These are phyloP conservation scores for Coemansia sp. DNA, from an alignment of 192 early-diverging fungal genomes.

Conservation along the genomic window DNA sequence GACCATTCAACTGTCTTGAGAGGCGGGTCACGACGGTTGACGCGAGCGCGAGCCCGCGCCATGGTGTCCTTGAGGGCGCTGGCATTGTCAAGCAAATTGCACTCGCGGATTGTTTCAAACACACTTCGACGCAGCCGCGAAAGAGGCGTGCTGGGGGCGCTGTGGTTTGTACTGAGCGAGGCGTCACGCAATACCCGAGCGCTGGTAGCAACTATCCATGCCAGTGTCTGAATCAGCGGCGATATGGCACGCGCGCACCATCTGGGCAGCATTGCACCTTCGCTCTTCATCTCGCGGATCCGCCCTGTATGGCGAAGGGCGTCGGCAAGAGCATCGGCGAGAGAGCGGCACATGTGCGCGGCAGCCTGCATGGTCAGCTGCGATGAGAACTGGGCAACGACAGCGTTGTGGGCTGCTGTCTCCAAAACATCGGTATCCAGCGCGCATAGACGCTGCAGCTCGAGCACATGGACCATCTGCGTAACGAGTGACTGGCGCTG, in stretches of 20 bases:
- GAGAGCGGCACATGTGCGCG: conserved; percentile 8
- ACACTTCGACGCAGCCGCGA: conserved; percentile 13
- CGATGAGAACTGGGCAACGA: conserved; percentile 20
- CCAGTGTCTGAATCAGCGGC: conserved; percentile 9
- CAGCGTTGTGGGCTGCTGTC: conserved; percentile 4
- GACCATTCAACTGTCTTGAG: conserved; percentile 4
- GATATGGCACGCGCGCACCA: conserved; percentile 11
- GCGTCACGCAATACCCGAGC: conserved; percentile 23
- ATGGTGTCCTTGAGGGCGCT: background rate
- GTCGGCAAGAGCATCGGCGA: conserved; percentile 5
- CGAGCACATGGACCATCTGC: conserved; percentile 30
- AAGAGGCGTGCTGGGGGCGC: conserved; percentile 3
- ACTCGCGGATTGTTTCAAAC: background rate
- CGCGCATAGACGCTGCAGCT: conserved; percentile 36
- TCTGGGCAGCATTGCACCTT: conserved; percentile 9
- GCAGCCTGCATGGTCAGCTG: conserved; percentile 14
- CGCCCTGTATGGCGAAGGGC: conserved; percentile 1
- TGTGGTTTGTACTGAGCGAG: conserved; percentile 8
- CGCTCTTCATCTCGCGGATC: conserved; percentile 12
- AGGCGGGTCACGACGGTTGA: conserved; percentile 4
- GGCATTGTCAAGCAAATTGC: background rate
- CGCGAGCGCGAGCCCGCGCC: background rate
- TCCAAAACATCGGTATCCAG: conserved; percentile 15
- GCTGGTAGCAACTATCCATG: conserved; percentile 18
- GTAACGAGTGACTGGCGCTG: conserved; percentile 17